Evolutionary conservation across 2,329 filamentous ascomycete species (phyloP).

Genomic region (Fusarium burgessii): DNA sequence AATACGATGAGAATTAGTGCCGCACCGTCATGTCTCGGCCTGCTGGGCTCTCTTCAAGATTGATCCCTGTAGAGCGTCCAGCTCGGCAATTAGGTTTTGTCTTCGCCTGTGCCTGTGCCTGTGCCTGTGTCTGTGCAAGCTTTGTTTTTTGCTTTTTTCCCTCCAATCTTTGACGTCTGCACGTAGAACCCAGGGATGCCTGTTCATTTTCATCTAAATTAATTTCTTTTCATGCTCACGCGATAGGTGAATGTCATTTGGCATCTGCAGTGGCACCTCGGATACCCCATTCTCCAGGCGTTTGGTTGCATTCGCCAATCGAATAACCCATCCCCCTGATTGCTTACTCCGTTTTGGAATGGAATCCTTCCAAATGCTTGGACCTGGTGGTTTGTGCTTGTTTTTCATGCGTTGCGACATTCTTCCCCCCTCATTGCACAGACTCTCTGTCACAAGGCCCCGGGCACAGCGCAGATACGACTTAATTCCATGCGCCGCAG

Average conservation of each 20-base stretch:
- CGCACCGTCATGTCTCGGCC: conserved; percentile 18
- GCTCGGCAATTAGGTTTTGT: conserved; percentile 18
- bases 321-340: background rate
- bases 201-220: background rate
- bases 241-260: background rate
- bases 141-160: conserved; percentile 22
- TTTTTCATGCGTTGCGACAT: background rate
- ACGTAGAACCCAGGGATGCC: background rate
- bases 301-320: conserved; percentile 33
- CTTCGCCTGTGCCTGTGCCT: no score
- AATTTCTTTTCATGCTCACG: background rate
- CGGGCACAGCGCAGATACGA: background rate
- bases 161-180: conserved; percentile 10
- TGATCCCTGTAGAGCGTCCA: conserved; percentile 10
- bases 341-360: conserved; percentile 1
- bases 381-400: conserved; percentile 3
- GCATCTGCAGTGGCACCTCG: conserved; percentile 14
- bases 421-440: conserved; percentile 15
- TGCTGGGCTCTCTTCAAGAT: background rate
- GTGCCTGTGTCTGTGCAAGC: background rate
- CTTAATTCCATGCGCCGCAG: background rate
- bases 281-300: background rate
- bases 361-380: conserved; percentile 15
- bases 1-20: conserved; percentile 13
- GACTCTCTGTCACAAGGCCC: conserved; percentile 5